These are phyloP conservation scores for Aphanomyces stellatus DNA, from an alignment of 352 stramenopile genomes.

Conservation along the genomic window DNA sequence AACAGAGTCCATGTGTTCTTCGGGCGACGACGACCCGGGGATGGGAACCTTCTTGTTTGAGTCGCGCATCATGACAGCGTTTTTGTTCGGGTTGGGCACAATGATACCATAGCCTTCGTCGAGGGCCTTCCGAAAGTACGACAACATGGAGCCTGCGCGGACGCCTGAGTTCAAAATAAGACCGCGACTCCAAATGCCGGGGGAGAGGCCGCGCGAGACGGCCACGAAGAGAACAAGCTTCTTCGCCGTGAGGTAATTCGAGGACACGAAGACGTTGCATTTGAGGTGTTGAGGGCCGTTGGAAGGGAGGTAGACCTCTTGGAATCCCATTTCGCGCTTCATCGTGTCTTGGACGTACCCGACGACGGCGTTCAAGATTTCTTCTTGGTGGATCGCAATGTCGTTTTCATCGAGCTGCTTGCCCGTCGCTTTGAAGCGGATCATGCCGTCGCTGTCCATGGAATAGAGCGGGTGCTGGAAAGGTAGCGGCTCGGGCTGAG, in stretches of 20 bases:
- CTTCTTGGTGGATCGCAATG: slow-evolving; percentile 79
- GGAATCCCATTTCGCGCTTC: slow-evolving; percentile 64
- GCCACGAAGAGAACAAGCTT: slow-evolving; percentile 83
- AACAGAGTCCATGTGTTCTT: slow-evolving; percentile 84
- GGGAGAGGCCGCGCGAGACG: slow-evolving; percentile 68
- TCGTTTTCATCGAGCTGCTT: slow-evolving; percentile 76
- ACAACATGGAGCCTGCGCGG: slow-evolving; percentile 80
- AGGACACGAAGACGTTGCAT: slow-evolving; percentile 76
- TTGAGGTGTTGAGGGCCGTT: slow-evolving; percentile 55
- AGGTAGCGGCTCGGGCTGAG: slow-evolving; percentile 27
- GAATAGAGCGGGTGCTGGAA: slow-evolving; percentile 76
- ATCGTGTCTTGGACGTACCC: slow-evolving; percentile 84
- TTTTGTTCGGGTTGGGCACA: slow-evolving; percentile 86
- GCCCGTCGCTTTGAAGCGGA: slow-evolving; percentile 75
- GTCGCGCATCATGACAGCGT: slow-evolving; percentile 73
- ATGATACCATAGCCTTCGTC: slow-evolving; percentile 81
- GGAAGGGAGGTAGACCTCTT: slow-evolving; percentile 61
- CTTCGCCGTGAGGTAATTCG: slow-evolving; percentile 68
- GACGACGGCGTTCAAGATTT: slow-evolving; percentile 81
- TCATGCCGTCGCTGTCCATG: slow-evolving; percentile 79
- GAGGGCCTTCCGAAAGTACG: slow-evolving; percentile 82
- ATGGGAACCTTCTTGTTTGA: slow-evolving; percentile 78
- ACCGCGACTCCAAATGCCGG: slow-evolving; percentile 76
- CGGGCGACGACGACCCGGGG: slow-evolving; percentile 66
- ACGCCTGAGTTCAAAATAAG: slow-evolving; percentile 80